These are phyloP conservation scores for Orbilia blumenaviensis DNA, from an alignment of 2,329 filamentous ascomycete species.

Conservation along the genomic window DNA sequence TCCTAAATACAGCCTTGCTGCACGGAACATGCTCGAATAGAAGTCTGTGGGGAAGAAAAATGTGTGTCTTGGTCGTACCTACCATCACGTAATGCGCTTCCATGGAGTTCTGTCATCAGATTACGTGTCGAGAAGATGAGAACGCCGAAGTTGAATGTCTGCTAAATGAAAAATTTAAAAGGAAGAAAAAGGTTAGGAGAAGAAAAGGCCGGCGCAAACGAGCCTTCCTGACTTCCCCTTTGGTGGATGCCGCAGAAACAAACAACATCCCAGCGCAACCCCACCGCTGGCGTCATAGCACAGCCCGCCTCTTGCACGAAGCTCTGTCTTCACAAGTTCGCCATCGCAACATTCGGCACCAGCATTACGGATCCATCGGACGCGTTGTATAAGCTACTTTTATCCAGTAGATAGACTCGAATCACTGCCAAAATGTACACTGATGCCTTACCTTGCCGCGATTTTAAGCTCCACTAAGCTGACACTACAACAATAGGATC, in stretches of 20 bases:
- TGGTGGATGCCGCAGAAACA: constrained; percentile 27
- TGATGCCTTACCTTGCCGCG: not conserved
- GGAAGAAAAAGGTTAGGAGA: constrained; percentile 7
- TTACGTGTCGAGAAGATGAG: constrained; percentile 29
- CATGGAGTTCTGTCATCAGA: constrained; percentile 45
- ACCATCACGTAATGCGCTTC: constrained; percentile 54
- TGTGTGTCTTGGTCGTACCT: constrained; percentile 20
- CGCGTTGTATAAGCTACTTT: not conserved
- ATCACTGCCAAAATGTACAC: constrained; percentile 16
- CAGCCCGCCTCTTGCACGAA: constrained; percentile 19
- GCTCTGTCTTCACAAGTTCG: not conserved
- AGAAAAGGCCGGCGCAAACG: constrained; percentile 24
- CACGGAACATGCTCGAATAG: constrained; percentile 35
- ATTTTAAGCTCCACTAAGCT: not conserved
- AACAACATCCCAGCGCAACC: constrained; percentile 34
- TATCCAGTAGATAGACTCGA: not conserved
- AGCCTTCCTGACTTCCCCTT: constrained; percentile 6
- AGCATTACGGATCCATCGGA: not conserved
- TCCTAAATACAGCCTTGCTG: not conserved
- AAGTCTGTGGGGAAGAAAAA: not conserved
- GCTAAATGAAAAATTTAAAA: constrained; percentile 19
- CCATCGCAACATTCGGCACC: not conserved
- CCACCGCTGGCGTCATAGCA: constrained; percentile 51
- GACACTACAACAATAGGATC: constrained; percentile 9
- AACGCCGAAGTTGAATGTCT: not conserved